These are phyloP conservation scores for Endotrypanum monterogeii DNA, from an alignment of 208 protist genomes.

Conservation along the genomic window DNA sequence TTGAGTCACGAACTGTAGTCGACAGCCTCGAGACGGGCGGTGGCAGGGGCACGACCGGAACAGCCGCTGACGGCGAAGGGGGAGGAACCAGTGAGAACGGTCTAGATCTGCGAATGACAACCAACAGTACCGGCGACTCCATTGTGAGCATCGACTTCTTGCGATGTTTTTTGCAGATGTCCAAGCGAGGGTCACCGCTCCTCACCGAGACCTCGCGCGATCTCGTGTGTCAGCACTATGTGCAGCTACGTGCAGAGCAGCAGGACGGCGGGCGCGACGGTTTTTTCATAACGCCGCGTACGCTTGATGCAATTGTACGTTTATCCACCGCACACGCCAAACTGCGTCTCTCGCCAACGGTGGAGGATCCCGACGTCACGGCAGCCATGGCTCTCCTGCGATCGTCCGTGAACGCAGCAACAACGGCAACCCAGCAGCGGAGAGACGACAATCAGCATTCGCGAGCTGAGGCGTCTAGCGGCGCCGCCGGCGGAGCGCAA, in stretches of 20 bases:
- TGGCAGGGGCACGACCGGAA: background rate
- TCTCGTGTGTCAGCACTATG: conserved; percentile 88
- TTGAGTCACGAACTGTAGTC: conserved; percentile 62
- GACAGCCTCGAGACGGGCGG: conserved; percentile 59
- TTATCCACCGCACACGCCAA: conserved; percentile 96
- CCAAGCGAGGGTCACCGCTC: conserved; percentile 79
- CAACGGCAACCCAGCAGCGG: conserved; percentile 68
- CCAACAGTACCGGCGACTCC: conserved; percentile 81
- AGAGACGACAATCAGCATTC: conserved; percentile 60
- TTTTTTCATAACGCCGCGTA: conserved; percentile 95
- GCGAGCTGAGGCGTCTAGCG: conserved; percentile 30
- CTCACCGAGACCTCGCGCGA: conserved; percentile 89
- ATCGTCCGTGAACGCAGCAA: conserved; percentile 80
- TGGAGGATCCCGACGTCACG: conserved; percentile 88
- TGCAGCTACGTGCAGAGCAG: conserved; percentile 90
- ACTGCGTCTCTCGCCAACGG: conserved; percentile 79
- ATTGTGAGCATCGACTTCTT: conserved; percentile 97
- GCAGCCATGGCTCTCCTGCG: conserved; percentile 86
- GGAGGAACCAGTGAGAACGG: conserved; percentile 8
- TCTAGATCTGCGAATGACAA: conserved; percentile 74
- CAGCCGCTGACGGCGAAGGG: conserved; percentile 9
- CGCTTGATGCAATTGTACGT: conserved; percentile 97
- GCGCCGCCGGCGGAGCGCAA: background rate
- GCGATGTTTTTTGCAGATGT: conserved; percentile 96
- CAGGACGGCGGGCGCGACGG: conserved; percentile 68